Percentiles rank a stretch among this genome's conserved stretches.
Conservation (phyloP, 306 rosid species). For the Vicia sativa region DNA sequence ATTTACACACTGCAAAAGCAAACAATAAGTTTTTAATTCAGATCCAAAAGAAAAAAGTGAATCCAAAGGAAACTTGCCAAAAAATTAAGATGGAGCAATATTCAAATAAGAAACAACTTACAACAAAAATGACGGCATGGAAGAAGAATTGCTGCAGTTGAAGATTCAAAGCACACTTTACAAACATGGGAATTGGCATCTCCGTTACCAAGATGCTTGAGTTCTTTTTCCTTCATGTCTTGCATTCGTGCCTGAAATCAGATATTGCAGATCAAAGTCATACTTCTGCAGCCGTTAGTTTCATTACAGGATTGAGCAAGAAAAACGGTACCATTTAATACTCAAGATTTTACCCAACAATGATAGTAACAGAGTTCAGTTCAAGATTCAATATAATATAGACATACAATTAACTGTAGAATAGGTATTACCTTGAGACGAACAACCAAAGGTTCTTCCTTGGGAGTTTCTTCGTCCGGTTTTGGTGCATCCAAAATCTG, state of each 20-base stretch:
- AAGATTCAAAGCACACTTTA: slow-evolving; percentile 94
- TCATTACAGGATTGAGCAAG: slow-evolving; percentile 15
- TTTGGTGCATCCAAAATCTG: slow-evolving; percentile 48
- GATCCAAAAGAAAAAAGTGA: slow-evolving; percentile 12
- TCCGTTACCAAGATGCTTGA: slow-evolving; percentile 72
- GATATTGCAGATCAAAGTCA: slow-evolving; percentile 17
- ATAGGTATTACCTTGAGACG: slow-evolving; percentile 73
- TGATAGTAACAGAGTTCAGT: slow-evolving; percentile 5
- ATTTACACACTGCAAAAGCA: slow-evolving; percentile 71
- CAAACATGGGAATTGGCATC: slow-evolving; percentile 91
- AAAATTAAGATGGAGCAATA: background rate
- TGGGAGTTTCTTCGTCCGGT: slow-evolving; percentile 53
- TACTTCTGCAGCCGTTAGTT: background rate
- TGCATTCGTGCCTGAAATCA: slow-evolving; percentile 87
- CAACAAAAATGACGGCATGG: slow-evolving; percentile 98
- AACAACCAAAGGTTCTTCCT: slow-evolving; percentile 81
- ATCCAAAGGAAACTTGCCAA: slow-evolving; percentile 18
- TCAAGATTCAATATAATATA: slow-evolving; percentile 1
- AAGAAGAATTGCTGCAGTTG: slow-evolving; percentile 96
- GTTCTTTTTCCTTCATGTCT: slow-evolving; percentile 95
- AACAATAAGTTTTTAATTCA: slow-evolving; percentile 28
- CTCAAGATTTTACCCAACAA: slow-evolving; percentile 6
- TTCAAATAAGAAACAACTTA: slow-evolving; percentile 47
- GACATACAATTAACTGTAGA: slow-evolving; percentile 16
- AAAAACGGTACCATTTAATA: background rate